Conservation (phyloP, 371 early-diverging fungal genomes). For the Sanchytrium tribonematis region DNA sequence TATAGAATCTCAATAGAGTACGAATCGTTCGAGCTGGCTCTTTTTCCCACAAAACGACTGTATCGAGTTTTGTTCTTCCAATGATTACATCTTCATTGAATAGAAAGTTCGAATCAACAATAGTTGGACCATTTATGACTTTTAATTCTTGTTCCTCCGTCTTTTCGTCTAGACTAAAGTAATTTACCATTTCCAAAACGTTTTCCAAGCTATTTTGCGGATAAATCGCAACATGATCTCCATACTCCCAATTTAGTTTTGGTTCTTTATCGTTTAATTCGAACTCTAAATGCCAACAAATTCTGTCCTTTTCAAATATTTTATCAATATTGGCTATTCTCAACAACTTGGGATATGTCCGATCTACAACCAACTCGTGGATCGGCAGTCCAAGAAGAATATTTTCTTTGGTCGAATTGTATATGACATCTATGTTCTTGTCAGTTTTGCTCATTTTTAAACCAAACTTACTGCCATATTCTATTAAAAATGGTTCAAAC, state of each 20-base stretch:
- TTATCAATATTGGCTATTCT: neutral
- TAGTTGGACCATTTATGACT: neutral
- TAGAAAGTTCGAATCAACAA: neutral
- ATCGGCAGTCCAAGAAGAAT: neutral
- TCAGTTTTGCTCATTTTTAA: neutral
- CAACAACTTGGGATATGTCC: neutral
- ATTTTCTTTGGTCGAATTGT: neutral
- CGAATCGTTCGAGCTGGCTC: neutral
- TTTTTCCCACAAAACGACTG: neutral
- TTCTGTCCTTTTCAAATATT: neutral
- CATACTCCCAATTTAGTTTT: neutral
- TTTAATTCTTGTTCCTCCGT: neutral
- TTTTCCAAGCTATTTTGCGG: neutral
- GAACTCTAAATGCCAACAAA: neutral
- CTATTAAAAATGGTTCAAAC: neutral
- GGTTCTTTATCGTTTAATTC: neutral
- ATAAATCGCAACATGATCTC: neutral
- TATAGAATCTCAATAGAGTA: neutral
- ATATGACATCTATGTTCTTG: neutral
- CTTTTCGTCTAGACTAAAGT: neutral
- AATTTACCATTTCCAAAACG: neutral
- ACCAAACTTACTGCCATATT: neutral
- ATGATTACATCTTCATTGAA: neutral
- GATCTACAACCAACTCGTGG: neutral
- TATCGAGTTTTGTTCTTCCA: neutral